Percentiles rank a stretch among this genome's conserved stretches.
phyloP scores from a whole-genome alignment of 805 yeast genomes.

The Clavispora vitiphila region DNA sequence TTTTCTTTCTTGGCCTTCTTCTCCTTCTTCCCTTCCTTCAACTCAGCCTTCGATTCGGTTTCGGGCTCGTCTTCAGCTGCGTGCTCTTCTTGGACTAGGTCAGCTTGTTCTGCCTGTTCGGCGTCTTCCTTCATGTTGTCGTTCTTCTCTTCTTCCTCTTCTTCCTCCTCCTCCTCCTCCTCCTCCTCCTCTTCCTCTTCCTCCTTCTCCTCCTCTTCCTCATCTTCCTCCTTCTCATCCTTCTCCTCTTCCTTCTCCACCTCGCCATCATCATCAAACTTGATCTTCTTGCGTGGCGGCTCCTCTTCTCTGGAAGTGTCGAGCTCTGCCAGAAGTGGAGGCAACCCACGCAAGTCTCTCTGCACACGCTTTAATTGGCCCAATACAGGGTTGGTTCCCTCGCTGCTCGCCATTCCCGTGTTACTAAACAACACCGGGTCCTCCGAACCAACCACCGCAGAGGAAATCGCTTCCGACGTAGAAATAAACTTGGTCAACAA shows the following conservation, averaged over 20 bases:
- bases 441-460: conserved; percentile 23
- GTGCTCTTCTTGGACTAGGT: too few species aligned
- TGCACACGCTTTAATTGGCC: conserved; percentile 70
- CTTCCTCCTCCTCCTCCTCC: conserved; percentile 11
- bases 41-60: conserved; percentile 4
- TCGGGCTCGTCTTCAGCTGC: conserved; percentile 9
- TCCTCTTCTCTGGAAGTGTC: conserved; percentile 6
- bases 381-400: conserved; percentile 36
- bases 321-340: conserved; percentile 45
- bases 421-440: conserved; percentile 14
- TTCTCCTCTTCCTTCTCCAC: conserved; percentile 5
- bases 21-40: conserved; percentile 5
- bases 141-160: conserved; percentile 2
- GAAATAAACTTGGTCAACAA: conserved; percentile 40
- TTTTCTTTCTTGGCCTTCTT: conserved; percentile 6
- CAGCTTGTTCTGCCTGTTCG: too few species aligned
- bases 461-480: conserved; percentile 31
- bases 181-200: conserved; percentile 8
- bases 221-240: conserved; percentile 3
- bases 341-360: conserved; percentile 75
- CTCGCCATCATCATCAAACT: conserved; percentile 19
- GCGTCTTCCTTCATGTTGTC: too few species aligned
- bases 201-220: conserved; percentile 7
- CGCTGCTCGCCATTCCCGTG: conserved; percentile 28
- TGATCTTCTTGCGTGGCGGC: conserved; percentile 19